Conservation (phyloP, 106 monocot genomes). For the Acorus calamus region DNA sequence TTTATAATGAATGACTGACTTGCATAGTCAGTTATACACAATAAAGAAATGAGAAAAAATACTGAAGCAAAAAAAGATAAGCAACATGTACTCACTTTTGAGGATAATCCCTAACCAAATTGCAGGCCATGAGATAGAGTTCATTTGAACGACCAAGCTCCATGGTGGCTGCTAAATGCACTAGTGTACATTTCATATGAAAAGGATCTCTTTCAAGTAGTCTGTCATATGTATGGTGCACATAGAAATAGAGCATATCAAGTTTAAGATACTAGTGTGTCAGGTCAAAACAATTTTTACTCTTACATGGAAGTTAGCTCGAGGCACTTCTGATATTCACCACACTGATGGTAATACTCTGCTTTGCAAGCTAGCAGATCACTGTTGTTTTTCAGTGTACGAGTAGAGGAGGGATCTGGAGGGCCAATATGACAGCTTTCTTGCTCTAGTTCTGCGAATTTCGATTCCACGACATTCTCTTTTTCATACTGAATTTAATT, state of each 20-base stretch:
- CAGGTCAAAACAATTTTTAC: conserved; percentile 1
- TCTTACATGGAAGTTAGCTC: conserved; percentile 81
- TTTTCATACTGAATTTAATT: conserved; percentile 64
- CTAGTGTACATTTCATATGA: conserved; percentile 82
- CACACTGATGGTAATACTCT: conserved; percentile 87
- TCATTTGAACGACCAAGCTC: conserved; percentile 96
- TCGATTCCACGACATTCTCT: conserved; percentile 69
- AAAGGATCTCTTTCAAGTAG: conserved; percentile 81
- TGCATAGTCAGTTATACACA: too few relatives aligned
- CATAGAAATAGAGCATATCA: conserved; percentile 4
- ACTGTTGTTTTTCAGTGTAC: conserved; percentile 56
- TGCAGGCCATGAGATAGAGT: conserved; percentile 77
- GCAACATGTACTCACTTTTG: conserved; percentile 55
- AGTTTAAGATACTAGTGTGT: background rate
- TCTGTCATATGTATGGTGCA: conserved; percentile 18
- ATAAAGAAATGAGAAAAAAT: too few relatives aligned
- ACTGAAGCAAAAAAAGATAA: too few relatives aligned
- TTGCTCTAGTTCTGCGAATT: conserved; percentile 69
- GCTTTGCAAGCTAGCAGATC: conserved; percentile 89
- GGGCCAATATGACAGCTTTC: conserved; percentile 28
- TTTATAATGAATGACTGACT: too few relatives aligned
- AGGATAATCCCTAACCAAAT: conserved; percentile 90
- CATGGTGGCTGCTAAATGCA: conserved; percentile 74
- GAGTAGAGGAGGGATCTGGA: conserved; percentile 27
- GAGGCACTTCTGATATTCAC: conserved; percentile 93